Conservation (phyloP, 2,329 filamentous ascomycete genomes). For the Fusarium sp. region DNA sequence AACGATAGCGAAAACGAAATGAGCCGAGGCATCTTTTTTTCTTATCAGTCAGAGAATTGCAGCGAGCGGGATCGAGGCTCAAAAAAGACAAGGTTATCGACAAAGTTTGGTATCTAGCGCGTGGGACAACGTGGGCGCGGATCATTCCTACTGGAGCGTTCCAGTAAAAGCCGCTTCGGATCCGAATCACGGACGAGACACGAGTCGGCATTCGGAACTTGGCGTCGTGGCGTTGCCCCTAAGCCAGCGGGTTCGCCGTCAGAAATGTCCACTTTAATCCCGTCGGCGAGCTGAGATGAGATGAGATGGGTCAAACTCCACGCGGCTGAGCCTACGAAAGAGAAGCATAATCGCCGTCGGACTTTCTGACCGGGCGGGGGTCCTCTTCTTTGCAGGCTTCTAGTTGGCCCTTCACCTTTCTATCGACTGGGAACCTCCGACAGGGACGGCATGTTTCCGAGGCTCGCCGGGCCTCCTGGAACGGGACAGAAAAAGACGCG, state of each 20-base stretch:
- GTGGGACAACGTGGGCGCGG: not conserved
- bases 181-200: slow-evolving; percentile 21
- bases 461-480: not conserved
- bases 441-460: not conserved
- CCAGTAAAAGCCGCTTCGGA: slow-evolving; percentile 12
- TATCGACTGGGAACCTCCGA: slow-evolving; percentile 8
- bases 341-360: slow-evolving; percentile 29
- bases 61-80: not conserved
- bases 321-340: not conserved
- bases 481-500: slow-evolving; percentile 13
- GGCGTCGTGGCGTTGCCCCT: not conserved
- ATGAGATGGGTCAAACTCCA: not conserved
- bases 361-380: slow-evolving; percentile 13
- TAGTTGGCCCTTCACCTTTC: slow-evolving; percentile 2
- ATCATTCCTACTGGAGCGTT: not conserved
- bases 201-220: not conserved
- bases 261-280: not conserved
- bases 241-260: not conserved
- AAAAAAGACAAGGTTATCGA: not conserved
- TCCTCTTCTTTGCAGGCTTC: not conserved
- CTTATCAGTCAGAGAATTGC: not conserved
- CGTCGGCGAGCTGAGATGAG: slow-evolving; percentile 3
- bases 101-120: not conserved
- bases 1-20: not conserved
- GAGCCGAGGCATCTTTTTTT: not conserved